A percentile compares a stretch with the other conserved stretches of the same genome.
phyloP scores from a whole-genome alignment of 1,139 yeast genomes.

The Lodderomyces margitis region DNA sequence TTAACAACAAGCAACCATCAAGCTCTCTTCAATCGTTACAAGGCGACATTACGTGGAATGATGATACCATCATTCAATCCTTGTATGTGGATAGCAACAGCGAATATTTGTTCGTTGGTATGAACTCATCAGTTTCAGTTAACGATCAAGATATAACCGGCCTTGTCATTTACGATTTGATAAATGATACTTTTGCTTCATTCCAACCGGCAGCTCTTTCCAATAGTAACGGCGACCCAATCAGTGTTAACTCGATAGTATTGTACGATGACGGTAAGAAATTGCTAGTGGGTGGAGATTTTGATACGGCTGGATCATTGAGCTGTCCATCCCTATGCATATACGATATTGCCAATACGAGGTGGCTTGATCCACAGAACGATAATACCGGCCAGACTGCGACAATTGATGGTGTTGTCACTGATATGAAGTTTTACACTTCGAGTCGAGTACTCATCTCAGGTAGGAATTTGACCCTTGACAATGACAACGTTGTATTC shows the following conservation, averaged over 20 bases:
- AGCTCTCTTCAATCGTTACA: slow-evolving; percentile 25
- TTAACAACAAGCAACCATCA: slow-evolving; percentile 28
- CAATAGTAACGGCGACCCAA: slow-evolving; percentile 21
- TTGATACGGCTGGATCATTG: slow-evolving; percentile 57
- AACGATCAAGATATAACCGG: slow-evolving; percentile 37
- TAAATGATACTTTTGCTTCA: slow-evolving; percentile 32
- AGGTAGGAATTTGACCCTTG: slow-evolving; percentile 52
- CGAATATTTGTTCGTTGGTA: slow-evolving; percentile 48
- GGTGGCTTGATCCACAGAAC: slow-evolving; percentile 54
- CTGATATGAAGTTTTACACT: slow-evolving; percentile 53
- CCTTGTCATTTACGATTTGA: slow-evolving; percentile 51
- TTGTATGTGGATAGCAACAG: slow-evolving; percentile 40
- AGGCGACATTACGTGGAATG: slow-evolving; percentile 38
- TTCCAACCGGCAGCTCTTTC: slow-evolving; percentile 50
- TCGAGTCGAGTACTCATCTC: slow-evolving; percentile 54
- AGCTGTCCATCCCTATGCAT: slow-evolving; percentile 67
- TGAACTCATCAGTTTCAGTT: slow-evolving; percentile 43
- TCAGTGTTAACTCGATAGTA: slow-evolving; percentile 52
- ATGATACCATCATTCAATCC: slow-evolving; percentile 35
- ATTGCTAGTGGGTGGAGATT: slow-evolving; percentile 76
- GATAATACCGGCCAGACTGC: slow-evolving; percentile 23
- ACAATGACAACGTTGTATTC: slow-evolving; percentile 34
- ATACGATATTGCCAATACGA: slow-evolving; percentile 54
- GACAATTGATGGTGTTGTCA: slow-evolving; percentile 51
- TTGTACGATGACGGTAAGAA: slow-evolving; percentile 48